Evolutionary conservation across 2,329 filamentous ascomycete genomes (phyloP).

Genomic region (Fusarium sp.): DNA sequence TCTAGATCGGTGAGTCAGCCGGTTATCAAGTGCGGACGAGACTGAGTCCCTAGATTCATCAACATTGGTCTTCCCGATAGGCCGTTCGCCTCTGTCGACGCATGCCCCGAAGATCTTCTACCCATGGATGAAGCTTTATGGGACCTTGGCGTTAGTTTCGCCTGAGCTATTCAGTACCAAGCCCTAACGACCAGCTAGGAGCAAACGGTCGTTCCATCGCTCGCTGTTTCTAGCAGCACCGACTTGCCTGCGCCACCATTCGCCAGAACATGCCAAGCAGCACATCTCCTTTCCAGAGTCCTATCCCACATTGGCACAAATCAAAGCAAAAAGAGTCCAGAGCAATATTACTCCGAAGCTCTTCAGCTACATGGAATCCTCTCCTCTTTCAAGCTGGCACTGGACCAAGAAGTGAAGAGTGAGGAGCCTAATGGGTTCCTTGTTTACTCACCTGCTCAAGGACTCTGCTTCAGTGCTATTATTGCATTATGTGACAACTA

Average conservation of each 20-base stretch:
- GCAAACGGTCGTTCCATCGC: conserved; percentile 11
- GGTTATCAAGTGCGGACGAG: not conserved
- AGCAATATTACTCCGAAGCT: conserved; percentile 1
- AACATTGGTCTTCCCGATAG: conserved; percentile 7
- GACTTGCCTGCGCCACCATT: conserved; percentile 6
- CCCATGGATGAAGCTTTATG: conserved; percentile 12
- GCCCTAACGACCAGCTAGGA: not conserved
- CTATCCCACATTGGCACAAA: not conserved
- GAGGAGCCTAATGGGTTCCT: not conserved
- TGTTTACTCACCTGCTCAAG: conserved; percentile 3
- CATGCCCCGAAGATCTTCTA: conserved; percentile 12
- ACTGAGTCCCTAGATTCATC: conserved; percentile 3
- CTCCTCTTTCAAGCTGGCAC: conserved; percentile 2
- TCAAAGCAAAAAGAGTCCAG: not conserved
- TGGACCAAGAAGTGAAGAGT: not conserved
- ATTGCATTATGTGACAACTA: conserved; percentile 13
- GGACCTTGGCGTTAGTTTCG: conserved; percentile 10
- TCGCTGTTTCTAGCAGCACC: conserved; percentile 14
- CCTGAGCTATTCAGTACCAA: not conserved
- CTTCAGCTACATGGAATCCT: conserved; percentile 9
- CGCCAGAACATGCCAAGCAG: conserved; percentile 11
- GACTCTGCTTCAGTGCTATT: conserved; percentile 10
- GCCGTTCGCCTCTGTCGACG: conserved; percentile 16
- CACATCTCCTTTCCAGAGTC: conserved; percentile 14
- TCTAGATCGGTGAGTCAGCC: conserved; percentile 4